Conservation (phyloP, 2,329 filamentous ascomycete genomes). For the Alternaria arborescens region DNA sequence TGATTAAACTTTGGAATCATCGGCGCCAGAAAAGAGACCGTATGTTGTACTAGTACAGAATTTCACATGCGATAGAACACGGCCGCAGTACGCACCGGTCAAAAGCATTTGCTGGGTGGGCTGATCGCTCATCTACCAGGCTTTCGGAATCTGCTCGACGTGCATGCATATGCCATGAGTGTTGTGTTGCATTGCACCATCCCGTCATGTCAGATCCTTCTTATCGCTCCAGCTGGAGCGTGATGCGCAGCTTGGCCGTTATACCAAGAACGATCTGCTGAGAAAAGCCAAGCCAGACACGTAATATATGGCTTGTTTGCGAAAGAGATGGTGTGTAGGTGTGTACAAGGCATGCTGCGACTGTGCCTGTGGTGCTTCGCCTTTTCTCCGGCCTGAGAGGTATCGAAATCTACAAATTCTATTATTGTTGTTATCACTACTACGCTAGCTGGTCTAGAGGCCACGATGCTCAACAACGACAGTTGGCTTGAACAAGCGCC, state of each 20-base stretch:
- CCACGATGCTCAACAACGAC: not conserved
- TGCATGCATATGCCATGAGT: slow-evolving; percentile 2
- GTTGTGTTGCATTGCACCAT: slow-evolving; percentile 2
- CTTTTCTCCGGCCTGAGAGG: not conserved
- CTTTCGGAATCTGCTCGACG: not conserved
- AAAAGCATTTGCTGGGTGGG: not conserved
- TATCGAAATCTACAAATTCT: not conserved
- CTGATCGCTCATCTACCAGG: not conserved
- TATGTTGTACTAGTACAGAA: not conserved
- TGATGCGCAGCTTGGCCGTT: not conserved
- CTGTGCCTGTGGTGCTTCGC: not conserved
- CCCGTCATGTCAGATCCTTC: not conserved
- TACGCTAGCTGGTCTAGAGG: not conserved
- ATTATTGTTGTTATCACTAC: not conserved
- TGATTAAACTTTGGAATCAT: not conserved
- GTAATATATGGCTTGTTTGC: not conserved
- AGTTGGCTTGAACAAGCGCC: not conserved
- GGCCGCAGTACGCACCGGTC: not conserved
- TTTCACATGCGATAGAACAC: not conserved
- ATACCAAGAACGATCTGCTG: not conserved
- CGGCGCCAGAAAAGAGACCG: not conserved
- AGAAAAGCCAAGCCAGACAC: not conserved
- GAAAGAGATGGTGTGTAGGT: not conserved
- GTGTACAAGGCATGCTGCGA: not conserved
- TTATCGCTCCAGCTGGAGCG: not conserved